Evolutionary conservation across 1,139 yeast genomes (phyloP), one percentile per base, ranked within the genome.

Genomic region (Zygosaccharomyces sapae): DNA sequence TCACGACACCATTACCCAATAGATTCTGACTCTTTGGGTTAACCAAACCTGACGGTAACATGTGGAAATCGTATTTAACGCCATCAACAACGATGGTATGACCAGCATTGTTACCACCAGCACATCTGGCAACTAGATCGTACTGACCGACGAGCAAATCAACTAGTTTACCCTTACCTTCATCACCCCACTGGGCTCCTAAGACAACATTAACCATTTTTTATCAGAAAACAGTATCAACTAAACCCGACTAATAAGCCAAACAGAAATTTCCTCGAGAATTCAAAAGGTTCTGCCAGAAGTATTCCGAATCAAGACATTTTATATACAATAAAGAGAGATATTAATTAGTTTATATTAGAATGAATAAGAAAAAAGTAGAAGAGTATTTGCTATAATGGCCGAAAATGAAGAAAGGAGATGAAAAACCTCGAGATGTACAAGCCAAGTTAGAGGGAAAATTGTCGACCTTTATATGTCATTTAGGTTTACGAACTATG

Each of bases 141-240:
- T 90, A 84, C 59, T 87, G 82, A 63, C 89, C 97, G 70, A 97
- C 92, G 48, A 92, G 77, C 51, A 92, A 76, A 68, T 92, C 98
- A 47, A 92, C 98, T 51, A 92, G 78, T 71, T 94, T 92, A 50
- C 99, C 99, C 69, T 92, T 92, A 67, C 99, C 99, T 80, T 92
- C 99, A 67, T 92, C 99, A 55, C 99, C 99, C 98, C 98, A 92
- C 72, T 92, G 98, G 70, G 97, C 75, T 52, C 98, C 98, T 64
- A 92, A 79, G 49, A 92, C 97, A 58, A 92, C 97, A 62, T 70
- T 69, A 56, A 70, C 71, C 74, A 70, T 24, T 56, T 56, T 18
- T 24, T 22, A 8, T n/a, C 5, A 25, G 4, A 29, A 12, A 29
- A 16, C 19, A 38, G 3, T 30, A 9, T 38, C 9, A 5, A 27